These are phyloP conservation scores for Ophiocordyceps robertsii DNA, from an alignment of 2,329 filamentous ascomycete genomes.

Conservation along the genomic window DNA sequence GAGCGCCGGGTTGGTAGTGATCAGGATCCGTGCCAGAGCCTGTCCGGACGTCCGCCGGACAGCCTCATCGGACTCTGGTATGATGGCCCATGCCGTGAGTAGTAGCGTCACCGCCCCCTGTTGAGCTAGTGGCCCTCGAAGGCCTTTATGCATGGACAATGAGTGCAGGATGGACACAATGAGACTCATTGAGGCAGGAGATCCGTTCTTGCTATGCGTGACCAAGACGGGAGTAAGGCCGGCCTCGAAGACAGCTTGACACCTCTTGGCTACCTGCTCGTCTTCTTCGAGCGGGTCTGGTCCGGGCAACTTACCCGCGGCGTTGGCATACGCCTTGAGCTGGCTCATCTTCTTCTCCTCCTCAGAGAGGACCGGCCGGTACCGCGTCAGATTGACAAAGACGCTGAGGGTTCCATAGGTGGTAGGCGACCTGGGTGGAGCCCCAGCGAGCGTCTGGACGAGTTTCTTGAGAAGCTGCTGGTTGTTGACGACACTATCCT, in stretches of 20 bases:
- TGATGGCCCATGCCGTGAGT: conserved; percentile 53
- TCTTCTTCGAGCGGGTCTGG: conserved; percentile 63
- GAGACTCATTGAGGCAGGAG: conserved; percentile 55
- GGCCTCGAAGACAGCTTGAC: conserved; percentile 64
- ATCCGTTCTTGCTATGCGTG: conserved; percentile 59
- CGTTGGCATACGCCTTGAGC: conserved; percentile 87
- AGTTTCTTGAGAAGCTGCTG: conserved; percentile 54
- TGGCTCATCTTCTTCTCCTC: conserved; percentile 88
- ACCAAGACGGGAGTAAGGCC: conserved; percentile 67
- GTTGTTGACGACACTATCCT: conserved; percentile 66
- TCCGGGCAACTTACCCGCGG: conserved; percentile 50
- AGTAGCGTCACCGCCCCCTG: conserved; percentile 87
- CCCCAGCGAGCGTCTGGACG: conserved; percentile 45
- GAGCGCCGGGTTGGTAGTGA: conserved; percentile 71
- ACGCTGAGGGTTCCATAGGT: conserved; percentile 82
- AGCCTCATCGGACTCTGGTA: conserved; percentile 36
- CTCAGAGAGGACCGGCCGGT: conserved; percentile 64
- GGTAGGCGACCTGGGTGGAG: conserved; percentile 51
- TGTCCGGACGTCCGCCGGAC: conserved; percentile 55
- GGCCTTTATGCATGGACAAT: conserved; percentile 57
- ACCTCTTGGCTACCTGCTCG: conserved; percentile 60
- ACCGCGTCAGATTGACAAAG: conserved; percentile 71
- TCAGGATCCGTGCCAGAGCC: conserved; percentile 71
- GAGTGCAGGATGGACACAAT: conserved; percentile 66
- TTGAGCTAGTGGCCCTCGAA: conserved; percentile 72